Percentiles rank a stretch among this genome's conserved stretches.
Evolutionary conservation across 345 rosid species (phyloP).

Genomic region (Microthlaspi erraticum): DNA sequence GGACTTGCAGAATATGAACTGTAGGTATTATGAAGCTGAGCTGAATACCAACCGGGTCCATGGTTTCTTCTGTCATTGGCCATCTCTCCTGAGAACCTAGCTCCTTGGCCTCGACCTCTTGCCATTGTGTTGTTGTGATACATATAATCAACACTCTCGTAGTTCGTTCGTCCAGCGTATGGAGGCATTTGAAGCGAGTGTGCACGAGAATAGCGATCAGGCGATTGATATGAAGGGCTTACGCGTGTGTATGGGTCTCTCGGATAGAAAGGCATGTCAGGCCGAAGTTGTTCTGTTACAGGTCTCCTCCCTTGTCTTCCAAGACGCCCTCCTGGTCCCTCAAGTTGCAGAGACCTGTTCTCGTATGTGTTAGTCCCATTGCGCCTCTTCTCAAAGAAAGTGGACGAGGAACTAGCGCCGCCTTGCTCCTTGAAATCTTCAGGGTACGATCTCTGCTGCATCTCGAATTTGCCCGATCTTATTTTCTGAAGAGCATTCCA

Average conservation of each 20-base stretch:
- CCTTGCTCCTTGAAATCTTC: slow-evolving; percentile 37
- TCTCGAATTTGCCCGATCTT: slow-evolving; percentile 45
- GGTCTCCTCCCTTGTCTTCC: slow-evolving; percentile 51
- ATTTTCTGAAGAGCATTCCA: slow-evolving; percentile 47
- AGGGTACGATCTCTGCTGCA: slow-evolving; percentile 27
- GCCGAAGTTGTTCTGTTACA: slow-evolving; percentile 49
- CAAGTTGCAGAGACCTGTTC: slow-evolving; percentile 49
- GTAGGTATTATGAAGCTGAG: slow-evolving; percentile 44
- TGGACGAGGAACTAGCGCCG: slow-evolving; percentile 44
- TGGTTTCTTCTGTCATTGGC: slow-evolving; percentile 44
- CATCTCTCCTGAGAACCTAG: slow-evolving; percentile 57
- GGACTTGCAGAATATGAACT: slow-evolving; percentile 68
- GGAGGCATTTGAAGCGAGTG: slow-evolving; percentile 50
- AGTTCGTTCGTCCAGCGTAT: slow-evolving; percentile 41
- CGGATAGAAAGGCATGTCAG: slow-evolving; percentile 47
- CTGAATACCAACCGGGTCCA: slow-evolving; percentile 46
- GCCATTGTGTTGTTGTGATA: slow-evolving; percentile 36
- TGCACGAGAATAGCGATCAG: slow-evolving; percentile 43
- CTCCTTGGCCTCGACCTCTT: slow-evolving; percentile 47
- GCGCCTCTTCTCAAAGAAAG: slow-evolving; percentile 41
- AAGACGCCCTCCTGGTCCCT: slow-evolving; percentile 45
- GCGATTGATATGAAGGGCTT: slow-evolving; percentile 53
- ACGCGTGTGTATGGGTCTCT: slow-evolving; percentile 54
- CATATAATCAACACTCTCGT: slow-evolving; percentile 36
- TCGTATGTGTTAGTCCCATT: slow-evolving; percentile 37